Percentiles rank a stretch among this genome's conserved stretches.
phyloP scores from a whole-genome alignment of 2,329 filamentous ascomycete genomes.

The Paracoccidioides brasiliensis region DNA sequence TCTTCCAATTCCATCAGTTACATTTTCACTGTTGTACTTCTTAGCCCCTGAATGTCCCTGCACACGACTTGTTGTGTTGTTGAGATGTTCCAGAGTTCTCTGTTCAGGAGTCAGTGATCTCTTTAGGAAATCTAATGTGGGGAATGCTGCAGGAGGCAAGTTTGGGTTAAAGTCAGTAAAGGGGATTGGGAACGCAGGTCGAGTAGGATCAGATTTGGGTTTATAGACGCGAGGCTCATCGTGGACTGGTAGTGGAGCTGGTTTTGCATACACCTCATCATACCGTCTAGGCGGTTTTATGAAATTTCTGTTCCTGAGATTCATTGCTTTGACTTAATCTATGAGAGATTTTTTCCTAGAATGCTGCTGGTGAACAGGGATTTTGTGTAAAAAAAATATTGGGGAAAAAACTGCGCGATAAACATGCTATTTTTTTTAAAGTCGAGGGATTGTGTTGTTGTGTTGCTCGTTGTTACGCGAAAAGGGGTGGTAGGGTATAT shows the following conservation, averaged over 20 bases:
- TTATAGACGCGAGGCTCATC: constrained; percentile 3
- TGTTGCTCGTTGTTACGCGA: constrained; percentile 1
- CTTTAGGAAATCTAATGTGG: constrained; percentile 19
- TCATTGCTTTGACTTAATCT: not conserved
- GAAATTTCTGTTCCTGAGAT: constrained; percentile 21
- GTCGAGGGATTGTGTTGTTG: not conserved
- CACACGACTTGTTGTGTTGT: not conserved
- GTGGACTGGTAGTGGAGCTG: constrained; percentile 7
- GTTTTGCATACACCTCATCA: constrained; percentile 14
- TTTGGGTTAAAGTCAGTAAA: constrained; percentile 27
- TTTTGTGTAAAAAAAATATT: too few relatives aligned
- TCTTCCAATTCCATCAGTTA: not conserved
- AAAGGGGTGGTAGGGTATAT: not conserved
- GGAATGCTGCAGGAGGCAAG: constrained; percentile 30
- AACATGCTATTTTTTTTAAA: not conserved
- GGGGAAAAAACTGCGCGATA: not conserved
- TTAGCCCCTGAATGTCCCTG: not conserved
- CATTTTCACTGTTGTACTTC: not conserved
- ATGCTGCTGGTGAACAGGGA: not conserved
- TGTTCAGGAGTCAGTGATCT: not conserved
- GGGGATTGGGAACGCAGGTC: constrained; percentile 7
- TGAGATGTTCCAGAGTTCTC: not conserved
- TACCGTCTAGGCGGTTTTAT: constrained; percentile 21
- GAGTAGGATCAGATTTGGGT: constrained; percentile 9
- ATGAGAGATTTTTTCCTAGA: not conserved